These are phyloP conservation scores for Eleusine coracana DNA, from an alignment of 176 grass and related monocot species.

Conservation along the genomic window DNA sequence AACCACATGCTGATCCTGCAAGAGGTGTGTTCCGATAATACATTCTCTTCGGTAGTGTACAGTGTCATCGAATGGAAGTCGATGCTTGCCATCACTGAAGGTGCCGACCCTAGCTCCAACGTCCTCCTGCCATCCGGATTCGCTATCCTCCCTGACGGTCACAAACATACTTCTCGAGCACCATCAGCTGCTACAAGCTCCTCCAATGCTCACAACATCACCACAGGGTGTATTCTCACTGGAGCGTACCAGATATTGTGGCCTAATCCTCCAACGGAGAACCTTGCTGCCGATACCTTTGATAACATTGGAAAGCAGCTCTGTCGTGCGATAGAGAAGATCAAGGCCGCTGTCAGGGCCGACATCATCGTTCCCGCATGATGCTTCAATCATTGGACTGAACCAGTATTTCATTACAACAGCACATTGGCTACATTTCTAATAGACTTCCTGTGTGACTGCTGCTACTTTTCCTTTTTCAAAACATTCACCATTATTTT, in stretches of 20 bases:
- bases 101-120: not conserved
- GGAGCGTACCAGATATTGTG: slow-evolving; percentile 30
- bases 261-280: not conserved
- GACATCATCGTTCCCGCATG: not conserved
- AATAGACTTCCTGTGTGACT: too few relatives aligned
- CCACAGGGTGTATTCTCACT: slow-evolving; percentile 35
- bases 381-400: not conserved
- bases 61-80: slow-evolving; percentile 2
- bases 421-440: too few relatives aligned
- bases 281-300: not conserved
- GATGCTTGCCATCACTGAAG: slow-evolving; percentile 37
- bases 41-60: slow-evolving; percentile 44
- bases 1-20: slow-evolving; percentile 49
- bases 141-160: slow-evolving; percentile 50
- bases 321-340: slow-evolving; percentile 43
- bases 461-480: not conserved
- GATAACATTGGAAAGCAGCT: slow-evolving; percentile 30
- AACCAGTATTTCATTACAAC: not conserved
- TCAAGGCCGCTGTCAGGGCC: slow-evolving; percentile 33
- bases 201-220: not conserved
- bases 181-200: not conserved
- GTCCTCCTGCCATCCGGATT: slow-evolving; percentile 57
- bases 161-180: not conserved
- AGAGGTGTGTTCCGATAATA: slow-evolving; percentile 29
- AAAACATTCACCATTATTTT: not conserved